Percentiles rank a stretch among this genome's conserved stretches.
phyloP scores from a whole-genome alignment of 2,329 filamentous ascomycete genomes.

The Phialophora expanda region DNA sequence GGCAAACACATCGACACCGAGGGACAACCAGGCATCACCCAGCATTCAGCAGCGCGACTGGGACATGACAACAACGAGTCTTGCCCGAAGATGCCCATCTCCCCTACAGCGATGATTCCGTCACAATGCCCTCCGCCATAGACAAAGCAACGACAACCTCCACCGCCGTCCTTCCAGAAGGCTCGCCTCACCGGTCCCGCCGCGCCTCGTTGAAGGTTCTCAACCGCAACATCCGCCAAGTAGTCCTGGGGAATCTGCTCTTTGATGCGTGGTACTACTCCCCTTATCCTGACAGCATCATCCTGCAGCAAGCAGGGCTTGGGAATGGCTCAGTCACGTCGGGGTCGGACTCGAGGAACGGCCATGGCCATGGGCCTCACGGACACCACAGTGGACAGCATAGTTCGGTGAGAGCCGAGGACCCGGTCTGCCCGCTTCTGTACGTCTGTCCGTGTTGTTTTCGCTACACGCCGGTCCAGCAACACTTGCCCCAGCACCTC shows the following conservation, averaged over 20 bases:
- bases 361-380: constrained; percentile 7
- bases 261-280: constrained; percentile 94
- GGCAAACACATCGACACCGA: background rate
- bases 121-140: constrained; percentile 29
- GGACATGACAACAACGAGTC: background rate
- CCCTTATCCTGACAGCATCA: constrained; percentile 74
- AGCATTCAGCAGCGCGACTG: background rate
- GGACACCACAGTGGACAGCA: constrained; percentile 5
- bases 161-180: constrained; percentile 33
- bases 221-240: constrained; percentile 78
- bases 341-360: constrained; percentile 43
- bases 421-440: constrained; percentile 25
- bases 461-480: constrained; percentile 71
- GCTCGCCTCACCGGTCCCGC: constrained; percentile 36
- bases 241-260: constrained; percentile 80
- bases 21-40: background rate
- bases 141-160: constrained; percentile 19
- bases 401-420: constrained; percentile 13
- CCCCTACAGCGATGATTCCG: background rate
- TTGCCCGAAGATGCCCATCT: background rate
- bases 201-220: constrained; percentile 37
- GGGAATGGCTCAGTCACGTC: constrained; percentile 40
- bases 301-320: constrained; percentile 30
- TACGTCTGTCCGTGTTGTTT: constrained; percentile 88
- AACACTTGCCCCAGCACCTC: constrained; percentile 56